Base-by-base conservation (phyloP, 2,329 filamentous ascomycete genomes). In the Paradendryphiella salina region DNA sequence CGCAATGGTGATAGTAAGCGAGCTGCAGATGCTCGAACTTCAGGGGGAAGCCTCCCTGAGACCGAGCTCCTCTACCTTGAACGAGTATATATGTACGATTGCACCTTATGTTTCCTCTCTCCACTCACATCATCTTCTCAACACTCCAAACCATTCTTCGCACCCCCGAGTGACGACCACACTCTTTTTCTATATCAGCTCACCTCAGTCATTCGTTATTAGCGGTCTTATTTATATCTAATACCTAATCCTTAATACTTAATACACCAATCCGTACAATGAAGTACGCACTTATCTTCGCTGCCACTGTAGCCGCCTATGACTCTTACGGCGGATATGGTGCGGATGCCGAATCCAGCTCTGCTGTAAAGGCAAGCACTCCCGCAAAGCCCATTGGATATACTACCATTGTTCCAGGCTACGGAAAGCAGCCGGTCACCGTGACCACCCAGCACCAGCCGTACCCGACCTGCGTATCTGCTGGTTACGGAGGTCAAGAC, bases 371-470 rank as follows among this genome's bases (percentile, higher is more conserved):
- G 49, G 31, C 40, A 26, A 53, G 28, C 35, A 56, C 50, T 7
- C 48, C 56, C 11, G 43, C 52, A 15, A 54, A 56, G 50, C 48
- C 44, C 38, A 23, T 56, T 18, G 66, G 57, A 15, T 69, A 67
- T 53, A 64, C 67, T 21, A 70, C 66, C 31, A 59, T 70, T 46
- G 49, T 54, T 32, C 66, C 66, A 1, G 64, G 65, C 28, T 60
- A 66, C 32, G 60, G 57, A 28, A 57, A 69, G 52, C 31, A 47
- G 2, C 65, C 67, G 0, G 56, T 66, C 34, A 70, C 67, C 23
- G 61, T 72, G 45, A 72, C 69, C 35, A 47, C 55, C 4, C 67
- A 69, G 53, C 58, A 70, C 52, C 69, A 71, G 56, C 26, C 65
- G 1, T 58, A 70, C 52, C 63, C 67, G 1, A 70, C 67, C 21